Evolutionary conservation across 176 grass and related monocot genomes (phyloP), one percentile per base, ranked within the genome.

Genomic region (Rhipidocladum racemiflorum): DNA sequence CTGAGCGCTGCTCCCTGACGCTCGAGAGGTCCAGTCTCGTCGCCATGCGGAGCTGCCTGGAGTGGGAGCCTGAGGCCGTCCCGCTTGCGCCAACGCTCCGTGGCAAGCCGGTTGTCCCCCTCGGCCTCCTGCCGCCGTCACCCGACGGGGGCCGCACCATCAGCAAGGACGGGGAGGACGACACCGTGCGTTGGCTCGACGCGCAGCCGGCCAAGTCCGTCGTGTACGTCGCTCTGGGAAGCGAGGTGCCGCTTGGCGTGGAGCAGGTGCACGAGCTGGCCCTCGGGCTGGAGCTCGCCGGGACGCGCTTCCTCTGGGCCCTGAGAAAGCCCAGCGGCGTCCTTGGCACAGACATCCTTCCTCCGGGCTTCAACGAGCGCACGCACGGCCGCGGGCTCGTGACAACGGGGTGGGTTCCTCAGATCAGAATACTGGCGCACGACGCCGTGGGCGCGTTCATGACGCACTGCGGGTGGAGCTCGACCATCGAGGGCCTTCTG

Each of bases 401-500:
- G 28, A n/a, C 65, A 0, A 61, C 1, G 5, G 76, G 75, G 15
- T 94, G 84, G 89, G 84, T 55, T 39, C 88, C 85, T 17, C 88
- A 94, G 29, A 54, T 81, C 30, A 40, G 50, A 11, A 30, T 94
- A 23, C 64, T 88, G 27, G 56, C 68, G 6, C 88, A 90, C 25
- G 21, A 4, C 12, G 83, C 85, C 0, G 61, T 90, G 5, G 68
- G 74, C 53, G 88, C 55, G 4, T 94, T 94, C 87, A 9, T 87
- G n/a, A 87, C 88, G 2, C 88, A 87, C 76, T 91, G 91, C 51
- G 88, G 89, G 0, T 90, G 83, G 79, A 73, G 75, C 20, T 88
- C 91, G 6, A 24, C 56, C 12, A 29, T 90, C 20, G 91, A 94
- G 32, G 76, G 67, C 20, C 44, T 94, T 3, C 43, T 25, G 4